Conservation (phyloP, 305 asterid species). For the Fraxinus velutina region DNA sequence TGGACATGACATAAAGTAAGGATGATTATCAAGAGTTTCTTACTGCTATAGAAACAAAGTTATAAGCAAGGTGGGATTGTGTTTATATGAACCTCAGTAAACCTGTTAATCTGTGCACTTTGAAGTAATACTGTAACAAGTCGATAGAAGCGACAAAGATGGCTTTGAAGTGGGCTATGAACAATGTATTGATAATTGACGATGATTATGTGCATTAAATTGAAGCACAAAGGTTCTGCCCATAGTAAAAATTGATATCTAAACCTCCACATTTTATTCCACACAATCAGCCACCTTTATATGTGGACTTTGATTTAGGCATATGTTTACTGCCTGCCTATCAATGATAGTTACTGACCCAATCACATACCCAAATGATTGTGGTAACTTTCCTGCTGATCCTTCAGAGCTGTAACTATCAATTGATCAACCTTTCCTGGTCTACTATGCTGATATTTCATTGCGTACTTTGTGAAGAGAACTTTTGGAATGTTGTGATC, state of each 20-base stretch:
- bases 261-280: background rate
- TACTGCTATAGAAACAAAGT: background rate
- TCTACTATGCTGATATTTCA: slow-evolving; percentile 3
- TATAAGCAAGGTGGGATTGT: background rate
- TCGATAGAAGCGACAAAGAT: background rate
- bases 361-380: slow-evolving; percentile 10
- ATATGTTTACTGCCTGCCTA: background rate
- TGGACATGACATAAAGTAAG: background rate
- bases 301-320: background rate
- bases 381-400: background rate
- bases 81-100: background rate
- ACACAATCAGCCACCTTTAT: background rate
- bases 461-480: background rate
- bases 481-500: background rate
- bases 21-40: background rate
- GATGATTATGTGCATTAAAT: background rate
- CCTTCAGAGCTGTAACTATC: slow-evolving; percentile 12
- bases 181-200: background rate
- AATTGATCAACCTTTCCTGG: background rate
- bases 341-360: background rate
- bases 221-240: background rate
- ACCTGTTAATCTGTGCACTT: background rate
- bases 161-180: background rate
- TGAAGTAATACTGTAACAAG: background rate
- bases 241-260: background rate